Evolutionary conservation across 2,329 filamentous ascomycete species (phyloP).

Genomic region (Microcyclosporella mali): DNA sequence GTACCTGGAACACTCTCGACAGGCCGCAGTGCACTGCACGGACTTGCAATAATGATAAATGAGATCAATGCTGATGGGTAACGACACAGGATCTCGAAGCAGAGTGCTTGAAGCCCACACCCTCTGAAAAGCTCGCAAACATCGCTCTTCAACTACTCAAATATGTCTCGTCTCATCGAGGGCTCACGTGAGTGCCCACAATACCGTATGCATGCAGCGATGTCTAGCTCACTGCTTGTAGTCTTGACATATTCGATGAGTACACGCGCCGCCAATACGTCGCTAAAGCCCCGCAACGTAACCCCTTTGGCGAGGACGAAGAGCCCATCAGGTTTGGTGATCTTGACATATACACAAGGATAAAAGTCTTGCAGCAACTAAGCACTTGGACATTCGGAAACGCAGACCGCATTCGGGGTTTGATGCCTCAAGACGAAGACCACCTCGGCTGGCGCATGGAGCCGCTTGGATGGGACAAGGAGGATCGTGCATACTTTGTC

Average conservation of each 20-base stretch:
- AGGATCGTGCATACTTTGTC: constrained; percentile 82
- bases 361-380: constrained; percentile 77
- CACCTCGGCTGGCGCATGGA: constrained; percentile 54
- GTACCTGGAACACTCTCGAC: constrained; percentile 46
- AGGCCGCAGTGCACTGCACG: constrained; percentile 4
- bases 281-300: constrained; percentile 69
- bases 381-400: constrained; percentile 85
- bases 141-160: constrained; percentile 85
- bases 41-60: background rate
- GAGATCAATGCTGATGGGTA: constrained; percentile 23
- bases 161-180: constrained; percentile 87
- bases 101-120: constrained; percentile 72
- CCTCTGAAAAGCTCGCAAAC: constrained; percentile 67
- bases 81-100: constrained; percentile 69
- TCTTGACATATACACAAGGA: constrained; percentile 77
- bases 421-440: constrained; percentile 73
- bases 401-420: constrained; percentile 77
- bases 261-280: constrained; percentile 85
- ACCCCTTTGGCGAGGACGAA: constrained; percentile 79
- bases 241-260: constrained; percentile 83
- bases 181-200: constrained; percentile 65
- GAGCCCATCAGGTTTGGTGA: constrained; percentile 66
- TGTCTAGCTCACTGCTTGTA: constrained; percentile 35
- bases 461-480: constrained; percentile 78
- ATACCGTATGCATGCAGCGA: background rate